Percentiles rank a stretch among this genome's conserved stretches.
Evolutionary conservation across 164 flowering plant genomes (phyloP).

Genomic region (Tinospora cordifolia): DNA sequence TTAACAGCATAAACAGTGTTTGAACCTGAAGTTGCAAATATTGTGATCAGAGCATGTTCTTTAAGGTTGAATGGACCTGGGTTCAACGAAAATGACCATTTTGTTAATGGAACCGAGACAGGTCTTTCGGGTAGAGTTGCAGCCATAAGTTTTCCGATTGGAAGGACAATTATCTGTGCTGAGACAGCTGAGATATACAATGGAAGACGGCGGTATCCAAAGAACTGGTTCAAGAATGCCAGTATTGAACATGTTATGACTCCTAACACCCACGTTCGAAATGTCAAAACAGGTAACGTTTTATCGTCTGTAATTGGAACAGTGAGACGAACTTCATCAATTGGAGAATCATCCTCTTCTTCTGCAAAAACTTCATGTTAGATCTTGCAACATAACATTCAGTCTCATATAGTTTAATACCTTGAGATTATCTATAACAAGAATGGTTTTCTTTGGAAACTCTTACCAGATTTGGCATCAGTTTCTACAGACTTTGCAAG

Average conservation of each 20-base stretch:
- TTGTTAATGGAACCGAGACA: conserved; percentile 28
- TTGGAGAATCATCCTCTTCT: conserved; percentile 10
- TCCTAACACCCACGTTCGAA: conserved; percentile 60
- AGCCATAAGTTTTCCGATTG: conserved; percentile 61
- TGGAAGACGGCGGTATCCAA: conserved; percentile 32
- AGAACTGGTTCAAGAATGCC: conserved; percentile 46
- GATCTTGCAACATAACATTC: not conserved
- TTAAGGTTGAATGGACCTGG: conserved; percentile 58
- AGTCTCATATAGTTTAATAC: too few relatives aligned
- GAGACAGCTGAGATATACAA: conserved; percentile 30
- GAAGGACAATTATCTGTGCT: conserved; percentile 42
- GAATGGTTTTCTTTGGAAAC: not conserved
- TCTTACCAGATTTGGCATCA: not conserved
- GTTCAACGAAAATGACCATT: conserved; percentile 41
- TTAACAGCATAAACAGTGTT: conserved; percentile 25
- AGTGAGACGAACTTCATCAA: conserved; percentile 24
- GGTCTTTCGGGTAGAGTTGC: conserved; percentile 31
- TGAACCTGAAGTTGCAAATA: conserved; percentile 39
- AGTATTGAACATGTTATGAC: conserved; percentile 27
- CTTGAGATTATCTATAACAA: too few relatives aligned
- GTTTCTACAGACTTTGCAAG: not conserved
- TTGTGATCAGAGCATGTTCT: conserved; percentile 53
- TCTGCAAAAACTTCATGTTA: conserved; percentile 1
- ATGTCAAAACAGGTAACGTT: conserved; percentile 36
- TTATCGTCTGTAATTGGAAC: conserved; percentile 54